Conservation (phyloP, 345 rosid species). For the Acer yangbiense region DNA sequence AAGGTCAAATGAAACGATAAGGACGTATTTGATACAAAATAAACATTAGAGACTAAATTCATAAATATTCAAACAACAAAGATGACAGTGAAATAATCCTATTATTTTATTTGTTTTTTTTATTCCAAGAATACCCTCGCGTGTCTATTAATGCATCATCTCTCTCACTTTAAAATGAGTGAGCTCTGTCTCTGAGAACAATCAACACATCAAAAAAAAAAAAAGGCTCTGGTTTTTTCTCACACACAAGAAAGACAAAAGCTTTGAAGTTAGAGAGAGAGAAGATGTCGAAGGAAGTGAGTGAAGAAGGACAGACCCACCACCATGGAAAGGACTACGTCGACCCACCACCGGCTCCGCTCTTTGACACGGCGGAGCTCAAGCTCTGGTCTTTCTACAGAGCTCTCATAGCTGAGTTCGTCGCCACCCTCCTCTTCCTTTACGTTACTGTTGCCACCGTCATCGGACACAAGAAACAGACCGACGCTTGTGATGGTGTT, state of each 20-base stretch:
- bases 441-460: constrained; percentile 82
- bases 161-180: constrained; percentile 23
- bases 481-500: constrained; percentile 70
- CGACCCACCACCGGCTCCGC: constrained; percentile 96
- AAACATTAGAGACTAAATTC: neutral
- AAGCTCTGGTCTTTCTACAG: constrained; percentile 89
- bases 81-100: neutral
- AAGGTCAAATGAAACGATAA: no score
- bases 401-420: constrained; percentile 91
- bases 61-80: neutral
- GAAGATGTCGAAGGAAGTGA: constrained; percentile 79
- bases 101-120: neutral
- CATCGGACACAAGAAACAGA: constrained; percentile 70
- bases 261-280: neutral
- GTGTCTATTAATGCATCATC: constrained; percentile 28
- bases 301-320: constrained; percentile 65
- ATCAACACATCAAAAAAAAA: constrained; percentile 8
- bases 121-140: constrained; percentile 52
- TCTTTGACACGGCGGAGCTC: constrained; percentile 65
- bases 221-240: neutral
- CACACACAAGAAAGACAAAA: neutral
- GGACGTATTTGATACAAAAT: neutral
- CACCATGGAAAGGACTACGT: constrained; percentile 77
- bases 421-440: constrained; percentile 93
- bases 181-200: neutral